Percentiles rank a stretch among this genome's conserved stretches.
Evolutionary conservation across 371 early-diverging fungal species (phyloP).

Genomic region (Chytridium lagenaria): DNA sequence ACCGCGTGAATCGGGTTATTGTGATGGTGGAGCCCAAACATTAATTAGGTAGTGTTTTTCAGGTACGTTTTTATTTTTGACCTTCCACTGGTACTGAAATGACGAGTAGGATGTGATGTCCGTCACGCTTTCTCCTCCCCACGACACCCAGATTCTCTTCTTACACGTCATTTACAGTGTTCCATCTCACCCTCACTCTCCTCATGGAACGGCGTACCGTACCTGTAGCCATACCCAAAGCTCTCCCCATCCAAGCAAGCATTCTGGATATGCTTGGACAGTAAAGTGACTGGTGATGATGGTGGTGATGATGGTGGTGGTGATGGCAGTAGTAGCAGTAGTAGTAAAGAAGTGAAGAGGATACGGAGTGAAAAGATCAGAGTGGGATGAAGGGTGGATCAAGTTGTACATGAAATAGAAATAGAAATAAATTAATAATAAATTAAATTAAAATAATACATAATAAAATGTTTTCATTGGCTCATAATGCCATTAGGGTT

Average conservation of each 20-base stretch:
- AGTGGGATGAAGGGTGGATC: neutral
- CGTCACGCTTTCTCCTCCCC: neutral
- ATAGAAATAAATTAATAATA: no score
- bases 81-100: neutral
- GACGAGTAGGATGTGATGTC: neutral
- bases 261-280: neutral
- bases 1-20: neutral
- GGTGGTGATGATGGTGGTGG: neutral
- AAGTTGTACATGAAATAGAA: neutral
- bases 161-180: neutral
- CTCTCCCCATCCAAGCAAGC: neutral
- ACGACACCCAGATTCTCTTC: neutral
- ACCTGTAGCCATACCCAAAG: no score
- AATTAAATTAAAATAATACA: no score
- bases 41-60: neutral
- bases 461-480: no score
- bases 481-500: no score
- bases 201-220: neutral
- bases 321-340: no score
- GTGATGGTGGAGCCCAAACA: neutral
- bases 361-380: neutral
- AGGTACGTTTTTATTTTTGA: neutral
- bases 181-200: neutral
- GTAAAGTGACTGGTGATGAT: neutral
- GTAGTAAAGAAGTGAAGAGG: no score